Conservation (phyloP, 2,329 filamentous ascomycete species). For the Fusarium siculi region DNA sequence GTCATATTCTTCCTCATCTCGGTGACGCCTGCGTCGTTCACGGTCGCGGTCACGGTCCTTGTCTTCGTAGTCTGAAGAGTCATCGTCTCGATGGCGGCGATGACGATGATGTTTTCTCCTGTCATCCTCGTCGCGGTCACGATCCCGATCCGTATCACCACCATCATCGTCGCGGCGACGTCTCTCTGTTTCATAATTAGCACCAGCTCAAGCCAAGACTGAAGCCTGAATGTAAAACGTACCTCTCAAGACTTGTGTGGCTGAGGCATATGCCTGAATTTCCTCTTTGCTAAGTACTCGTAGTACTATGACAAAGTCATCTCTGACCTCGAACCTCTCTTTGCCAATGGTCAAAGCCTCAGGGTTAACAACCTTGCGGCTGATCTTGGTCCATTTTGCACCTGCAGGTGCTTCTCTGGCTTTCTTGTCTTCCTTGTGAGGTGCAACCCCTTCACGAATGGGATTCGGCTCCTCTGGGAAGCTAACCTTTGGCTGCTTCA, state of each 20-base stretch:
- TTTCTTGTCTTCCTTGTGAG: constrained; percentile 87
- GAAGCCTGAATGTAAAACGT: constrained; percentile 45
- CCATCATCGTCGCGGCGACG: constrained; percentile 48
- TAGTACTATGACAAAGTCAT: constrained; percentile 93
- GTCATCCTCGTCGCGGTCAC: constrained; percentile 47
- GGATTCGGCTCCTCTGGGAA: constrained; percentile 90
- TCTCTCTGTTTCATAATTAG: constrained; percentile 44
- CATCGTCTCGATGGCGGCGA: constrained; percentile 42
- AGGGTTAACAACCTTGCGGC: constrained; percentile 87
- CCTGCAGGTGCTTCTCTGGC: constrained; percentile 76
- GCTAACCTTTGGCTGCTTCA: constrained; percentile 82
- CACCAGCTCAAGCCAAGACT: not conserved
- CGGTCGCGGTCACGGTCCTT: constrained; percentile 54
- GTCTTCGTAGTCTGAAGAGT: constrained; percentile 46
- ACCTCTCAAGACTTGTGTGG: constrained; percentile 86
- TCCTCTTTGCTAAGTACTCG: constrained; percentile 88
- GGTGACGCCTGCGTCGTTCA: constrained; percentile 46
- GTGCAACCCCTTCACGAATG: constrained; percentile 88
- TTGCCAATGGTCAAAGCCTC: constrained; percentile 87
- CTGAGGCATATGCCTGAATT: constrained; percentile 85
- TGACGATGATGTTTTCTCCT: constrained; percentile 38
- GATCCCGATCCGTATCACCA: constrained; percentile 44
- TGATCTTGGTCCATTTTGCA: constrained; percentile 94
- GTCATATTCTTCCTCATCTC: constrained; percentile 45
- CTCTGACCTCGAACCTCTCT: constrained; percentile 90